These are phyloP conservation scores for Pseudogymnoascus sp. DNA, from an alignment of 2,329 filamentous ascomycete genomes.

Conservation along the genomic window DNA sequence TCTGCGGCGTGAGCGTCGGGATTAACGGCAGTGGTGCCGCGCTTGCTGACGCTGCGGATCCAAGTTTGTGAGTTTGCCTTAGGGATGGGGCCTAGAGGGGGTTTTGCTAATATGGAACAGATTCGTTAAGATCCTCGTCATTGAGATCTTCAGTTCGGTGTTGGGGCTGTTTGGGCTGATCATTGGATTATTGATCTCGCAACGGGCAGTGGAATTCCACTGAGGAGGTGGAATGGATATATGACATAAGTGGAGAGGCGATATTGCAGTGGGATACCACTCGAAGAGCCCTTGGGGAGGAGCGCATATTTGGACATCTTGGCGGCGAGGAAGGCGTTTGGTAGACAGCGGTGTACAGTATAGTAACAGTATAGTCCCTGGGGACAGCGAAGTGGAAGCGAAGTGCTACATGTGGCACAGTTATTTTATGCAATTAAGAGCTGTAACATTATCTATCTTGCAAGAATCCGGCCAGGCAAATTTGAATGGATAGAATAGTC, in stretches of 20 bases:
- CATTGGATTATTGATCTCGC: slow-evolving; percentile 78
- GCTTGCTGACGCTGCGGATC: slow-evolving; percentile 88
- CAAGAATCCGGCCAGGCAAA: neutral
- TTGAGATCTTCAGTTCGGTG: slow-evolving; percentile 98
- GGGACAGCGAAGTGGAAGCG: neutral
- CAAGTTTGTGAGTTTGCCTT: slow-evolving; percentile 60
- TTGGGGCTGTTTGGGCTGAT: slow-evolving; percentile 94
- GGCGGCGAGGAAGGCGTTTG: slow-evolving; percentile 4
- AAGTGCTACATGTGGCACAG: neutral
- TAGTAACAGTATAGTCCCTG: slow-evolving; percentile 3
- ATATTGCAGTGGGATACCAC: neutral
- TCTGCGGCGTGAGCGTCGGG: slow-evolving; percentile 92
- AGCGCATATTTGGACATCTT: slow-evolving; percentile 5
- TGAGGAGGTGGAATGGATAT: neutral
- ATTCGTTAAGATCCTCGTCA: slow-evolving; percentile 97
- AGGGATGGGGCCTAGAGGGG: neutral
- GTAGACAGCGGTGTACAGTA: slow-evolving; percentile 7
- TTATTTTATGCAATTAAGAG: slow-evolving; percentile 5
- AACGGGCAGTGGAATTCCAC: slow-evolving; percentile 69
- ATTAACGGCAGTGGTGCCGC: slow-evolving; percentile 98
- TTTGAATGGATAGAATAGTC: neutral
- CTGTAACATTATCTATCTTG: neutral
- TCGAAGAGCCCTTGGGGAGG: neutral
- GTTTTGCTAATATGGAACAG: slow-evolving; percentile 36
- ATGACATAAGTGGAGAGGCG: neutral